Evolutionary conservation across 23 red algal genomes (phyloP).

Genomic region (Agarophyton chilense): DNA sequence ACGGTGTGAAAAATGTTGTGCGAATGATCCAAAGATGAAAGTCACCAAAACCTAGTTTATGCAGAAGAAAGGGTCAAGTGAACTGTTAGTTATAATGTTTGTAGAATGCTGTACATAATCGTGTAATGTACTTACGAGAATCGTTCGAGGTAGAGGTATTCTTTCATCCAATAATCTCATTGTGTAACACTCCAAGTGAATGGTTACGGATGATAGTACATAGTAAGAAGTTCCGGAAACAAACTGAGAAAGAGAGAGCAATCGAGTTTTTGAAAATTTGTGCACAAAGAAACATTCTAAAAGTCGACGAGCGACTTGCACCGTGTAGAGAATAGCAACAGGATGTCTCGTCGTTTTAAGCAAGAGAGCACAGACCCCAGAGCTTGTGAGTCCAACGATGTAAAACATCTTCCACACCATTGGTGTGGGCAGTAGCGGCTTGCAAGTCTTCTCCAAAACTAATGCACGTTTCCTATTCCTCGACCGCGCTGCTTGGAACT

Average conservation of each 20-base stretch:
- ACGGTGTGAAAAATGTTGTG: slow-evolving; percentile 38
- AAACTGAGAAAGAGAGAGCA: slow-evolving; percentile 27
- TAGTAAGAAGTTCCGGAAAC: background rate
- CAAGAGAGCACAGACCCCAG: background rate
- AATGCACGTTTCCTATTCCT: background rate
- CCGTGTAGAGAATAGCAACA: background rate
- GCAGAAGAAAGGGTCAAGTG: background rate
- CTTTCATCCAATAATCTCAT: background rate
- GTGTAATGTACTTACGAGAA: background rate
- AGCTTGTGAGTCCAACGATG: slow-evolving; percentile 1
- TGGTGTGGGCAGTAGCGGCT: background rate
- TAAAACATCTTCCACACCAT: slow-evolving; percentile 33
- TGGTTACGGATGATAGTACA: background rate
- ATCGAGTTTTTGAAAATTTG: slow-evolving; percentile 33
- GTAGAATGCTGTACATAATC: background rate
- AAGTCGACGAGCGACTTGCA: slow-evolving; percentile 22
- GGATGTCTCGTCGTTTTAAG: background rate
- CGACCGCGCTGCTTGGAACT: background rate
- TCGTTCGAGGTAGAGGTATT: slow-evolving; percentile 2
- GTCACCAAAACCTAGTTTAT: background rate
- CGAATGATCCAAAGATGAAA: slow-evolving; percentile 22
- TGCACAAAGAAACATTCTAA: slow-evolving; percentile 36
- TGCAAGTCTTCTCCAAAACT: background rate
- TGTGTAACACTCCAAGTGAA: slow-evolving; percentile 7
- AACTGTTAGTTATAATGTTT: background rate